Conservation (phyloP, 1,284 basidiomycete species). For the Mycena sp. region DNA sequence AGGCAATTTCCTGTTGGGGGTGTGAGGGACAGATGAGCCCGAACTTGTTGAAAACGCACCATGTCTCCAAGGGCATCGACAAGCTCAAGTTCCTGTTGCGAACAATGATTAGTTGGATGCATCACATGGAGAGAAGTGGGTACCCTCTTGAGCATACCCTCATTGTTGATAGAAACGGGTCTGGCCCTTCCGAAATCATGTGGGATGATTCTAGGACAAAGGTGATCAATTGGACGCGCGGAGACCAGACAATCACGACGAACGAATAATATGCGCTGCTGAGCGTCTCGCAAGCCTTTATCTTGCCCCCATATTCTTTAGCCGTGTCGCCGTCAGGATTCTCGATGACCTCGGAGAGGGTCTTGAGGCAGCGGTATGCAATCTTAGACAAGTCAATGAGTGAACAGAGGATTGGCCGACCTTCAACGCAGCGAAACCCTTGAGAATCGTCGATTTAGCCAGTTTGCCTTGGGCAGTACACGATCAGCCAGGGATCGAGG, state of each 20-base stretch:
- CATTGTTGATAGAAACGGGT: conserved; percentile 55
- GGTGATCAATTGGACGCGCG: background rate
- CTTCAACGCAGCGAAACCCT: conserved; percentile 68
- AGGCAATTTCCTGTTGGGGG: conserved; percentile 60
- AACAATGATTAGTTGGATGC: background rate
- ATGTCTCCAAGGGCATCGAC: conserved; percentile 75
- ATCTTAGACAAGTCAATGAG: background rate
- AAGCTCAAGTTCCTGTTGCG: conserved; percentile 66
- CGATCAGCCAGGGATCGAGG: background rate
- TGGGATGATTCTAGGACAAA: conserved; percentile 62
- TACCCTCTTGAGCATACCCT: conserved; percentile 55
- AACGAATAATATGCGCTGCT: conserved; percentile 70
- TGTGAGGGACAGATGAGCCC: background rate
- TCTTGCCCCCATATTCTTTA: conserved; percentile 47
- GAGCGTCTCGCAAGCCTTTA: conserved; percentile 55
- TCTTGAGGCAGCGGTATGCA: conserved; percentile 39
- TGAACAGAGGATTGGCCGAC: conserved; percentile 35
- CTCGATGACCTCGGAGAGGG: conserved; percentile 62
- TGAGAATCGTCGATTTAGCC: conserved; percentile 64
- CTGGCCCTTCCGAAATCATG: conserved; percentile 66
- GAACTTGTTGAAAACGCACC: conserved; percentile 46
- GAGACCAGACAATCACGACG: conserved; percentile 29
- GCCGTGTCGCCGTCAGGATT: conserved; percentile 54
- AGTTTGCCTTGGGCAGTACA: conserved; percentile 56
- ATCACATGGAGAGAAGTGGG: background rate